Base-by-base conservation (phyloP, 2,329 filamentous ascomycete genomes). In the Pestalotiopsis sp. region DNA sequence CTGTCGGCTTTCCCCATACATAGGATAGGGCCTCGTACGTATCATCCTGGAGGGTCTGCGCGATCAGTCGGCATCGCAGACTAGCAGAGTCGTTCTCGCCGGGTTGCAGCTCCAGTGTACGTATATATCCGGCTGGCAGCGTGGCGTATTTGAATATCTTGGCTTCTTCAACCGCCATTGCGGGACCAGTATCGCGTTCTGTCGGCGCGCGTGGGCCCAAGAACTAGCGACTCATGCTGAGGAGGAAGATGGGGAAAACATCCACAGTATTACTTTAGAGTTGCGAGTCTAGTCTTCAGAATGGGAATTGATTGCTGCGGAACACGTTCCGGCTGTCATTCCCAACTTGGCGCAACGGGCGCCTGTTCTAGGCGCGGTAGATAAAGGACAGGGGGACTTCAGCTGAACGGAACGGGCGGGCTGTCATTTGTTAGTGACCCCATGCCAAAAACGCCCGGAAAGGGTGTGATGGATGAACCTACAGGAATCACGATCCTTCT, bases 1-100 rank as follows among this genome's bases (percentile, higher is more conserved):
- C n/a, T 25, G 65, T 66, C 40, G 52, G 27, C 23, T 66, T 60
- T 27, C 65, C 65, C 64, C 65, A 66, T 11, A 66, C 65, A 31
- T 66, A 66, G 20, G 65, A 66, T 14, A 66, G 40, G 13, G 65
- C 52, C 36, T 66, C 65, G n/a, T 66, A 66, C 2, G 65, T 31
- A 13, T 11, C 36, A 9, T 66, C 56, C 2, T 38, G n/a, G 27
- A 60, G 59, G 4, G 4, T 23, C 52, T 66, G 65, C 4, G 40
- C 38, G n/a, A 66, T 27, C 9, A 66, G 52, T 27, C 65, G 45
- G 40, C 56, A 59, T 45, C 20, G 58, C 27, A 66, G 36, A 11
- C n/a, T 52, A 13, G 56, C 14, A 25, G 58, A n/a, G 20, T n/a
- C 20, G 13, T 25, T 11, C 17, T 31, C n/a, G 27, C 40, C 27